Evolutionary conservation across 306 rosid genomes (phyloP), one percentile per base, ranked within the genome.

Genomic region (Fragaria vesca): DNA sequence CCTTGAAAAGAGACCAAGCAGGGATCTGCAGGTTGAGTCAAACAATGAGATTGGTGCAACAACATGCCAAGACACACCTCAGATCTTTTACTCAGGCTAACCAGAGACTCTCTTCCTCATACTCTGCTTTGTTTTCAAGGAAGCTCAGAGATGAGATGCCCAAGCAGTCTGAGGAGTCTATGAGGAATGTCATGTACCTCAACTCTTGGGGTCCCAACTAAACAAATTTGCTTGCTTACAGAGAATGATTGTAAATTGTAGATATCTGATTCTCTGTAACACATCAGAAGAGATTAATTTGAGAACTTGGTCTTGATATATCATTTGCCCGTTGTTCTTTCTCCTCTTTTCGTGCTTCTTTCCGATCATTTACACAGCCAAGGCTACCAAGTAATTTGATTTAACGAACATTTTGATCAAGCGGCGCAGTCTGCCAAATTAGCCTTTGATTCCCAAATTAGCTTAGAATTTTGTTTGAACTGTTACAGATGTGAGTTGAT

Each of bases 121-220:
- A 90, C 40, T 84, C 85, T 70, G 66, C 88, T 4, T 63, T 69
- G 69, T 26, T 79, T 48, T 78, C 89, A 3, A 26, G 65, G 10
- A 77, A 77, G 24, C 4, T 77, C 11, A 82, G 89, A 72, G 90
- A 88, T 17, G 90, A 85, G 38, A 66, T 84, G 40, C 46, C 66
- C 36, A 91, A 83, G 78, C 80, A 81, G 17, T 84, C 90, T 28
- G 98, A 93, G 79, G 98, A 91, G 48, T 87, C 98, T 69, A 80
- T 89, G 0, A 88, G 90, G 74, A 88, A 75, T 0, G 90, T 93
- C 69, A 86, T 91, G 93, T 91, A 84, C 75, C 83, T 89, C 81
- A 89, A 91, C 63, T 74, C 72, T 10, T 90, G 95, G 92, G 95
- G 86, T 65, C 95, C 89, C 20, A 66, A 28, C 66, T n/a, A 61